Base-by-base conservation (phyloP, 73 alveolate genomes). In the Urostyla sp. region DNA sequence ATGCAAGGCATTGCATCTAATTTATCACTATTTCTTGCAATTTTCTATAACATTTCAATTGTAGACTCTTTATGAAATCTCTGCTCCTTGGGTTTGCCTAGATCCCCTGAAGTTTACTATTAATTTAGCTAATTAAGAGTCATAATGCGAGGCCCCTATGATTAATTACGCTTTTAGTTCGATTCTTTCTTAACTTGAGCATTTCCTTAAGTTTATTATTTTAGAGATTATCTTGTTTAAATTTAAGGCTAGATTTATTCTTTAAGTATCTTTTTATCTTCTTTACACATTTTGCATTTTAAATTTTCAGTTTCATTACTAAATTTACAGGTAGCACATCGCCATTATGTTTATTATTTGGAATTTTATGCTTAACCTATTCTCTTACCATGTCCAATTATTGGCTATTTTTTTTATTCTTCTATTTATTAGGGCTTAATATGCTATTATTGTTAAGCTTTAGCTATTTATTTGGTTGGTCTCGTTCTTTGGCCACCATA, bases 1-100 rank as follows among this genome's bases (percentile, higher is more conserved):
- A 74, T 27, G 36, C 92, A 83, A 4, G 92, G 92, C 92, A 83
- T 83, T 34, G 36, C 31, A 53, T 83, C 92, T 5, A 72, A 56
- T 13, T 83, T 83, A 32, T 83, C 92, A 34, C 87, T 73, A 55
- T 83, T 73, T 63, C 36, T 36, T 38, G 92, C 92, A 0, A 73
- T 58, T 32, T 58, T 83, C 50, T 83, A 45, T 6, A 83, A 85
- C 86, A 67, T 81, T 36, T 49, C 44, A 1, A 81, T 81, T 1
- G 91, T 81, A 20, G 91, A 53, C 50, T 72, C 86, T 21, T 74
- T 38, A 26, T 81, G 79, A 44, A 80, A 63, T 67, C 90, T 80
- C 66, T 48, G 37, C 21, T 63, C 51, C 44, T 80, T 80, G 37
- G 72, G 90, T 13, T 53, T 67, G 0, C 90, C 90, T 32, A 67